Conservation (phyloP, 2,329 filamentous ascomycete species). For the Pseudogymnoascus sp. region DNA sequence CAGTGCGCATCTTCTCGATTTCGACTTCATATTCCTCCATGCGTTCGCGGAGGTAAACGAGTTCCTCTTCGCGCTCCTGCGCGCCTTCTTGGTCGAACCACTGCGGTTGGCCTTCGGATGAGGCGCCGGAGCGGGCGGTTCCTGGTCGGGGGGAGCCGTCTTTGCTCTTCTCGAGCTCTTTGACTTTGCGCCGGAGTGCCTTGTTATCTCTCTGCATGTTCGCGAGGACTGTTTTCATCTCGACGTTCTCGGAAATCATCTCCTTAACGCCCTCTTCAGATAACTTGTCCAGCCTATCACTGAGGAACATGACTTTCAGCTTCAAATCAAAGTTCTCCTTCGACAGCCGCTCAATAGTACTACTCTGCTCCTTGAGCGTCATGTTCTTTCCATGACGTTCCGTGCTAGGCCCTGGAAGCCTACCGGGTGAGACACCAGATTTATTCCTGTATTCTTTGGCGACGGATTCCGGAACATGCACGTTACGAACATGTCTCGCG, state of each 20-base stretch:
- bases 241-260: constrained; percentile 95
- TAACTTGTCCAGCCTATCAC: constrained; percentile 82
- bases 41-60: constrained; percentile 74
- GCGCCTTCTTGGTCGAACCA: constrained; percentile 49
- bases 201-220: constrained; percentile 89
- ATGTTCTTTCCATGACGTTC: constrained; percentile 58
- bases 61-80: constrained; percentile 72
- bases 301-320: constrained; percentile 94
- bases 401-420: constrained; percentile 39
- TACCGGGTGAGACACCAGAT: constrained; percentile 52
- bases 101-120: constrained; percentile 47
- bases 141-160: constrained; percentile 52
- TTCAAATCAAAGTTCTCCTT: constrained; percentile 99
- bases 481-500: constrained; percentile 77
- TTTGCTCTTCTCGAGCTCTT: constrained; percentile 73
- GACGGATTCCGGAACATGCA: constrained; percentile 82
- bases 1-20: constrained; percentile 72
- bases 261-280: constrained; percentile 96
- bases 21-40: constrained; percentile 76
- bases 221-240: constrained; percentile 82
- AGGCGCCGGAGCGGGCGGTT: constrained; percentile 47
- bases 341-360: constrained; percentile 87
- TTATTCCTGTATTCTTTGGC: constrained; percentile 78
- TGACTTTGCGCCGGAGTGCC: constrained; percentile 66
- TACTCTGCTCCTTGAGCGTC: constrained; percentile 94